Percentiles rank a stretch among this genome's conserved stretches.
These are phyloP conservation scores for Talinum fruticosum DNA, from an alignment of 148 eudicot species.

Conservation along the genomic window DNA sequence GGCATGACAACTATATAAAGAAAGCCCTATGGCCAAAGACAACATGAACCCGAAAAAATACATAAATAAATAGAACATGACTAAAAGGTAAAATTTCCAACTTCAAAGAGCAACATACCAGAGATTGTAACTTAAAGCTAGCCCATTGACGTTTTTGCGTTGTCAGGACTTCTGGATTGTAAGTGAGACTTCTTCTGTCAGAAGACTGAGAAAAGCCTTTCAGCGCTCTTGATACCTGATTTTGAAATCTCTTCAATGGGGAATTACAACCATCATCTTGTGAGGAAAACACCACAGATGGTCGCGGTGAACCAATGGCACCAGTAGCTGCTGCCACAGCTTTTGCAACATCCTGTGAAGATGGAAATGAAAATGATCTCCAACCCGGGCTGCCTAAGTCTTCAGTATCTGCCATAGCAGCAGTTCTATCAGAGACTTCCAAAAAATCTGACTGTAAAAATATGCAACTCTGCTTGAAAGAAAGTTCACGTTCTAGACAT, in stretches of 20 bases:
- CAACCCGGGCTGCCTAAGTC: neutral
- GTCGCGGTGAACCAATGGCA: conserved; percentile 53
- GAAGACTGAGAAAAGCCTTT: conserved; percentile 59
- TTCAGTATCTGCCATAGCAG: neutral
- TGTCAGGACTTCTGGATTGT: conserved; percentile 56
- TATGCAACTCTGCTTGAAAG: neutral
- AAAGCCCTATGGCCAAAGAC: neutral
- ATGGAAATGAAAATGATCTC: neutral
- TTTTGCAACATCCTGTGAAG: conserved; percentile 64
- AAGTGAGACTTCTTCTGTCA: conserved; percentile 46
- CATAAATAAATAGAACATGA: neutral
- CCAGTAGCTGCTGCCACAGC: conserved; percentile 61
- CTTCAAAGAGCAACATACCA: conserved; percentile 23
- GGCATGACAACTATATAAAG: neutral
- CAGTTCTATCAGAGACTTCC: neutral
- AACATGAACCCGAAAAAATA: neutral
- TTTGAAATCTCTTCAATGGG: conserved; percentile 51
- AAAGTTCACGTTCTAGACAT: neutral
- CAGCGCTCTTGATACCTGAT: conserved; percentile 48
- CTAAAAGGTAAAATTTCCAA: neutral
- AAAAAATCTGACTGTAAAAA: neutral
- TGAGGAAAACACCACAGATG: conserved; percentile 61
- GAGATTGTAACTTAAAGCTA: conserved; percentile 12
- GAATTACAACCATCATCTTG: conserved; percentile 48
- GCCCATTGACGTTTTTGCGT: neutral